Conservation (phyloP, 352 stramenopile genomes). For the Globisporangium solare region DNA sequence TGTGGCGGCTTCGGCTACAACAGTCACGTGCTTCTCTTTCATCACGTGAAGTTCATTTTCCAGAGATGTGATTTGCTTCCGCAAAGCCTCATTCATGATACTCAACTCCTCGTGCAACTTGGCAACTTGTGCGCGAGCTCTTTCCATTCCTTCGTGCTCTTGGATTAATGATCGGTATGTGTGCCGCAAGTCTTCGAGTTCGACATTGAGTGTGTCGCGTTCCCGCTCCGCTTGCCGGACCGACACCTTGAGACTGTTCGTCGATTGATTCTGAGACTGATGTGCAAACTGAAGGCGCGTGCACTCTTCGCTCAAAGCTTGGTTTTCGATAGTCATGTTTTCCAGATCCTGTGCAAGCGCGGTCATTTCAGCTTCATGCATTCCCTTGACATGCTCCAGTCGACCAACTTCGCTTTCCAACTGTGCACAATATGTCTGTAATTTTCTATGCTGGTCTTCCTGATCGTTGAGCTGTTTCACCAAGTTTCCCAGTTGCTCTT, state of each 20-base stretch:
- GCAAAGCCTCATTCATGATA: slow-evolving; percentile 61
- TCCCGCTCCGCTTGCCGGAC: slow-evolving; percentile 60
- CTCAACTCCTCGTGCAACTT: slow-evolving; percentile 53
- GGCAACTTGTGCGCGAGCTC: slow-evolving; percentile 46
- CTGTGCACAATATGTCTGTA: slow-evolving; percentile 33
- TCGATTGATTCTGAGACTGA: slow-evolving; percentile 47
- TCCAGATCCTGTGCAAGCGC: slow-evolving; percentile 76
- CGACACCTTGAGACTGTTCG: slow-evolving; percentile 46
- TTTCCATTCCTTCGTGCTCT: slow-evolving; percentile 68
- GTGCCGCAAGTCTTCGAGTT: slow-evolving; percentile 70
- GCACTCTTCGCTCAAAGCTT: slow-evolving; percentile 80
- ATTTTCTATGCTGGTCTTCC: slow-evolving; percentile 39
- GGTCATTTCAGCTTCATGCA: slow-evolving; percentile 56
- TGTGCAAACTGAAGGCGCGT: slow-evolving; percentile 50
- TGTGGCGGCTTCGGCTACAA: slow-evolving; percentile 47
- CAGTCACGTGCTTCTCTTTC: slow-evolving; percentile 47
- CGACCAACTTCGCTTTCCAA: slow-evolving; percentile 52
- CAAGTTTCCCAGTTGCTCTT: slow-evolving; percentile 52
- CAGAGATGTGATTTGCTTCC: slow-evolving; percentile 46
- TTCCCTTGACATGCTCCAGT: slow-evolving; percentile 55
- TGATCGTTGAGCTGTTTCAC: slow-evolving; percentile 54
- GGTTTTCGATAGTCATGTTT: slow-evolving; percentile 87
- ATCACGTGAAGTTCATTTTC: slow-evolving; percentile 55
- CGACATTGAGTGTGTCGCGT: slow-evolving; percentile 62
- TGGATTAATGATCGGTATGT: slow-evolving; percentile 71